These are phyloP conservation scores for Thinopyrum elongatum DNA, from an alignment of 176 grass and related monocot genomes.

Conservation along the genomic window DNA sequence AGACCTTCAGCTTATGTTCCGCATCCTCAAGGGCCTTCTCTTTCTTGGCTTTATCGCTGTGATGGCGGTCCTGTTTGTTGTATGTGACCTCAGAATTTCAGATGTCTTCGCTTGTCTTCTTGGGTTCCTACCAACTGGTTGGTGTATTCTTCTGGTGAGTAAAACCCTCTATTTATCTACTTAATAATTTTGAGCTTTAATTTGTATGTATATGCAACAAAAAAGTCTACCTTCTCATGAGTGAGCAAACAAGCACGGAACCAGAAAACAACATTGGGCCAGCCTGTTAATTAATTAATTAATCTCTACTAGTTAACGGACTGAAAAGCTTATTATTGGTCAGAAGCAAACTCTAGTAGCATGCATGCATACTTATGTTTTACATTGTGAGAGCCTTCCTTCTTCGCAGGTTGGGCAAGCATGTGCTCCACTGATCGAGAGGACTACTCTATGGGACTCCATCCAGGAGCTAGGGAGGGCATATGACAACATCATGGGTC, in stretches of 20 bases:
- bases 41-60: slow-evolving; percentile 87
- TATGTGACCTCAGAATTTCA: slow-evolving; percentile 56
- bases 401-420: slow-evolving; percentile 70
- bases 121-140: slow-evolving; percentile 87
- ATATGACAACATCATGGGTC: slow-evolving; percentile 86
- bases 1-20: slow-evolving; percentile 90
- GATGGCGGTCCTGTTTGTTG: slow-evolving; percentile 75
- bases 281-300: not conserved
- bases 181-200: not conserved
- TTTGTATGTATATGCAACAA: not conserved
- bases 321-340: not conserved
- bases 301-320: not conserved
- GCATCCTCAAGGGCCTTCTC: slow-evolving; percentile 87
- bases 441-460: slow-evolving; percentile 69
- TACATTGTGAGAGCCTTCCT: not conserved
- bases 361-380: not conserved
- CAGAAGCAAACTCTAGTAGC: not conserved
- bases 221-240: not conserved
- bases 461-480: slow-evolving; percentile 91
- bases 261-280: not conserved
- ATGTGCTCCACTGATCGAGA: slow-evolving; percentile 45
- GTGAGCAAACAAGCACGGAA: not conserved
- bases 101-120: slow-evolving; percentile 81
- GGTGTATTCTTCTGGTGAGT: slow-evolving; percentile 94
- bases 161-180: not conserved